Evolutionary conservation across 257 asterid species (phyloP), one percentile per base, ranked within the genome.

Genomic region (Nicotiana undulata): DNA sequence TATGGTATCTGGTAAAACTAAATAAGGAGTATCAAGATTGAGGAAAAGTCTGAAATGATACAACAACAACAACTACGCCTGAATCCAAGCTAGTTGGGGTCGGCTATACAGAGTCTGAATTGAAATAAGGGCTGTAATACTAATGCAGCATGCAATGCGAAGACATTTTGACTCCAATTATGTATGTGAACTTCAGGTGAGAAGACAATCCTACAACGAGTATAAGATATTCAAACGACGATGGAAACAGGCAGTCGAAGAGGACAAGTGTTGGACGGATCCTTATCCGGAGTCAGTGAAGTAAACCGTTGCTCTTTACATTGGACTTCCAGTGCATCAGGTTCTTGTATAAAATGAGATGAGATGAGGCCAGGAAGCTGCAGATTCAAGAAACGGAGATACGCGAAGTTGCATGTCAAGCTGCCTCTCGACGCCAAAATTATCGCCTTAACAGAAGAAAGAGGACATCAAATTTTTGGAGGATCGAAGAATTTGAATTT

Each of bases 181-280:
- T 74, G 26, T 8, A 9, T 74, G 16, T 49, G 61, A 13, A 15
- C 44, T 74, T 49, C 64, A 94, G 97, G 94, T 91, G 75, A 89
- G 98, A 87, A 89, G 93, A 80, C 96, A 94, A 72, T 94, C 97
- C 12, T 94, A 88, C 63, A 86, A 88, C 16, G 96, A 93, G 84
- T 92, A 86, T 86, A 91, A 88, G 89, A 80, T 85, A n/a, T 94
- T 91, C 85, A 84, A 83, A 68, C 85, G 88, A 81, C 88, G 94
- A 49, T 91, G 98, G 97, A 87, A 86, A 72, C 86, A 80, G 85
- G 97, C 97, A 0, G 93, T 81, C 0, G 81, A 85, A 32, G 74
- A 77, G 22, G 97, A 94, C 66, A 20, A 82, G 40, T 87, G 94
- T n/a, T 91, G 93, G 93, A 86, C 52, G 1, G 96, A 93, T 82